phyloP scores from a whole-genome alignment of 2,329 filamentous ascomycete species.

The Beauveria caledonica region DNA sequence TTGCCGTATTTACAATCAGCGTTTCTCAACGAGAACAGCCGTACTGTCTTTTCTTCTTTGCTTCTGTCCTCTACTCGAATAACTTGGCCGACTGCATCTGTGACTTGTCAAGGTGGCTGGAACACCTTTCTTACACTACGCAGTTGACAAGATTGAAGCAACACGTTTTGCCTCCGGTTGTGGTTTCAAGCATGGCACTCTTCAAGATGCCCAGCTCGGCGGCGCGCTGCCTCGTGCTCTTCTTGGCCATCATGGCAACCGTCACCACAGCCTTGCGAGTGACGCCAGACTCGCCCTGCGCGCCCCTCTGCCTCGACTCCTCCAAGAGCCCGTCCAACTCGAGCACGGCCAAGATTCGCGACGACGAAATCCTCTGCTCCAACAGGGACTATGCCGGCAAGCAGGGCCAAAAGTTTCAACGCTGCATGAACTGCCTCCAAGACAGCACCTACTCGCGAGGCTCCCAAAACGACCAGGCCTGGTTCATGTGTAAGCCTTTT shows the following conservation, averaged over 20 bases:
- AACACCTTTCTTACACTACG: not conserved
- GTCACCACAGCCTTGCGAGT: constrained; percentile 37
- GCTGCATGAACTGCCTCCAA: constrained; percentile 45
- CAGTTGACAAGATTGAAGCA: too few relatives aligned
- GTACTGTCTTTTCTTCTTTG: not conserved
- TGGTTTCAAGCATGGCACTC: not conserved
- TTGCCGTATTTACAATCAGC: too few relatives aligned
- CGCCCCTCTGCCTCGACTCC: constrained; percentile 40
- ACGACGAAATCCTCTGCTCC: constrained; percentile 39
- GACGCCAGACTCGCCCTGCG: constrained; percentile 46
- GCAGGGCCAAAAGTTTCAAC: constrained; percentile 37
- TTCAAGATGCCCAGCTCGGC: not conserved
- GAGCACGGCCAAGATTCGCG: constrained; percentile 35
- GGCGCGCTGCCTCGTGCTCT: not conserved
- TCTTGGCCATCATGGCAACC: constrained; percentile 3
- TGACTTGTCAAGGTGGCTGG: constrained; percentile 1
- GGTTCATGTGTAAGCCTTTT: constrained; percentile 45
- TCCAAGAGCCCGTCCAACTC: constrained; percentile 35
- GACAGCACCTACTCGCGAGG: constrained; percentile 40
- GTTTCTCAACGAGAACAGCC: not conserved
- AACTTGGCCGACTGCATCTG: not conserved
- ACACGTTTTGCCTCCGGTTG: too few relatives aligned
- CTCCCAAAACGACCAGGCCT: constrained; percentile 43
- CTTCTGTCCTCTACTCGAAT: not conserved
- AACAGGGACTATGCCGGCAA: constrained; percentile 35